Base-by-base conservation (phyloP, 1,284 basidiomycete species). In the Cryptococcus neoformans region DNA sequence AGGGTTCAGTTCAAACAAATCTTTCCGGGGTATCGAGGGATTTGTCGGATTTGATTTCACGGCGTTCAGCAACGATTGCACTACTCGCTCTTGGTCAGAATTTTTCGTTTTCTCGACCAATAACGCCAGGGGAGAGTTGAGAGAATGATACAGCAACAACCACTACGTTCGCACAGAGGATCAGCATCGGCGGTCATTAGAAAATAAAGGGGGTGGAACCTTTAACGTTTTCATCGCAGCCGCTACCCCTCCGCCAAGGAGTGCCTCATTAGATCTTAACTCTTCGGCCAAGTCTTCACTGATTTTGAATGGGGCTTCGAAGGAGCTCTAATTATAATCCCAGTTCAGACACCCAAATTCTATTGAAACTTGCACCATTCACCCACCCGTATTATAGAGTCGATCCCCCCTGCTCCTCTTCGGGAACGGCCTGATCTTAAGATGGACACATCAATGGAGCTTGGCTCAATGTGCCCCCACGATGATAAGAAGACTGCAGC, bases 361-460 rank as follows among this genome's bases (percentile, higher is more conserved):
- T 37, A n/a, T 5, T 8, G 38, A 51, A 6, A 12, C 17, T 21
- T 21, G 21, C 21, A 21, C 21, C 21, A 21, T 21, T 21, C 10
- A 44, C 68, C 46, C 40, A 74, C 72, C 37, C 62, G 44, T 4
- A 73, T 49, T 11, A 75, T 66, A 6, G 69, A 65, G 40, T 63
- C 51, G 1, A 71, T 63, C 2, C 55, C 66, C 0, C 44, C 62
- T 4, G 53, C 56, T 11, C 60, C 53, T 36, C 53, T 62, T 16
- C 62, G 49, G 7, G 39, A 52, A 21, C 54, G 49, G 6, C 62
- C 61, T 1, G 65, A 37, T 4, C 61, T 58, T 2, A 75, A 58
- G 2, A 75, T 57, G 11, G 62, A 65, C n/a, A 74, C 37, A 28
- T 72, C 65, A 34, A 75, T 62, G 12, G 63, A 54, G 41, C 65